A percentile compares a stretch with the other conserved stretches of the same genome.
Conservation (phyloP, 2,329 filamentous ascomycete genomes). For the Xylariaceae sp. region DNA sequence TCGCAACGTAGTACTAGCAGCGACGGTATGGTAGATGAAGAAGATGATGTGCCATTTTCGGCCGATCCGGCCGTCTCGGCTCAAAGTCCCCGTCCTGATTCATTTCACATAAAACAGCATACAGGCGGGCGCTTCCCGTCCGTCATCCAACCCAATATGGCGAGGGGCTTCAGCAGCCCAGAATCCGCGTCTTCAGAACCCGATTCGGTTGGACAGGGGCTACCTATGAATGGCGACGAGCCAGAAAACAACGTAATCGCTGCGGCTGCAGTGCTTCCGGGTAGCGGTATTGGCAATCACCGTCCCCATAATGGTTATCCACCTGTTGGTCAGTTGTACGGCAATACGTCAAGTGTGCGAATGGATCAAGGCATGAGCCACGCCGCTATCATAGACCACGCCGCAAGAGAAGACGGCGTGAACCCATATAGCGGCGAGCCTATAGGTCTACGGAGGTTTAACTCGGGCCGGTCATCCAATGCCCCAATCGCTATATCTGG, state of each 20-base stretch:
- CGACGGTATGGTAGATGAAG: conserved; percentile 72
- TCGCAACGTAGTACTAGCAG: conserved; percentile 61
- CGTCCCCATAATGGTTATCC: conserved; percentile 22
- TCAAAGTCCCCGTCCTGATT: conserved; percentile 45
- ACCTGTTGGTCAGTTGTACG: conserved; percentile 37
- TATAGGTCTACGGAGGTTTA: conserved; percentile 21
- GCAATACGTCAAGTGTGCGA: conserved; percentile 40
- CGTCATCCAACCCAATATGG: conserved; percentile 75
- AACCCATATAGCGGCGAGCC: conserved; percentile 53
- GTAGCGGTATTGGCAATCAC: conserved; percentile 37
- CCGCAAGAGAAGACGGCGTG: conserved; percentile 49
- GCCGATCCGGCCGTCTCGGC: conserved; percentile 46
- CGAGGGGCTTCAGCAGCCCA: conserved; percentile 76
- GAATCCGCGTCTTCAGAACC: conserved; percentile 54
- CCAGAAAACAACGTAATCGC: conserved; percentile 55
- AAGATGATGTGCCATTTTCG: conserved; percentile 60
- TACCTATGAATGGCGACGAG: conserved; percentile 15
- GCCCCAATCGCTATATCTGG: conserved; percentile 21
- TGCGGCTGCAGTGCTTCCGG: conserved; percentile 51
- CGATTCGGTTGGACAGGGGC: conserved; percentile 23
- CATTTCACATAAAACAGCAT: conserved; percentile 62
- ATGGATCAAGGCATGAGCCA: conserved; percentile 47
- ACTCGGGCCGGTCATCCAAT: conserved; percentile 17
- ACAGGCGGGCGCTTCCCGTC: conserved; percentile 96
- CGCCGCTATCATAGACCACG: conserved; percentile 45